A percentile compares a stretch with the other conserved stretches of the same genome.
Evolutionary conservation across 2,329 filamentous ascomycete species (phyloP).

Genomic region (Aspergillus bombycis): DNA sequence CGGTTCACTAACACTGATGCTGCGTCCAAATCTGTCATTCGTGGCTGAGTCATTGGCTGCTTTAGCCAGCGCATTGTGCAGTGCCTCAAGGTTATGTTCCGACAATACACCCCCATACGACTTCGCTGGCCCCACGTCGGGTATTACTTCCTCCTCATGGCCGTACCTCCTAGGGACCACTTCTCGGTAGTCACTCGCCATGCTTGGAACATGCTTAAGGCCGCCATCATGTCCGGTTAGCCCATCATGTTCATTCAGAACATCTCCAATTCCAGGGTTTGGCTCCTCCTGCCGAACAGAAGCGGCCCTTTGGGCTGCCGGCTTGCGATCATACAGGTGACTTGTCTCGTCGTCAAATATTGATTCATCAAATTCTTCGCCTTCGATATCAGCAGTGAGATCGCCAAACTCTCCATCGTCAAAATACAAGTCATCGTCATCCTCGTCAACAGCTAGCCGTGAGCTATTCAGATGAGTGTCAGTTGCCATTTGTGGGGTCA

Average conservation of each 20-base stretch:
- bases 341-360: constrained; percentile 53
- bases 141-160: constrained; percentile 30
- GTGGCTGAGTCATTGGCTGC: constrained; percentile 77
- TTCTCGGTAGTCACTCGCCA: constrained; percentile 37
- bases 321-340: constrained; percentile 46
- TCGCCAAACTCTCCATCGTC: constrained; percentile 52
- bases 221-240: constrained; percentile 16
- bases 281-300: constrained; percentile 16
- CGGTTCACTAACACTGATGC: constrained; percentile 52
- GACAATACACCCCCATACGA: constrained; percentile 47
- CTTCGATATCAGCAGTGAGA: constrained; percentile 34
- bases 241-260: constrained; percentile 18
- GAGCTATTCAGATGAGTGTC: constrained; percentile 5
- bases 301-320: constrained; percentile 19
- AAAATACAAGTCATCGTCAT: constrained; percentile 51
- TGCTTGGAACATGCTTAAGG: constrained; percentile 39
- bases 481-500: not conserved
- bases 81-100: constrained; percentile 66
- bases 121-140: constrained; percentile 39
- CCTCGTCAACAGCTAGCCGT: constrained; percentile 25
- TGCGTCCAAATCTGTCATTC: constrained; percentile 73
- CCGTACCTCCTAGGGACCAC: constrained; percentile 25
- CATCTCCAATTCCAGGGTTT: constrained; percentile 7
- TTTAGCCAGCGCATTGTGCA: constrained; percentile 82
- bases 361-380: constrained; percentile 50